Evolutionary conservation across 225 moss, liverwort and hornwort genomes (phyloP), one percentile per base, ranked within the genome.

Genomic region (Takakia lepidozioides): DNA sequence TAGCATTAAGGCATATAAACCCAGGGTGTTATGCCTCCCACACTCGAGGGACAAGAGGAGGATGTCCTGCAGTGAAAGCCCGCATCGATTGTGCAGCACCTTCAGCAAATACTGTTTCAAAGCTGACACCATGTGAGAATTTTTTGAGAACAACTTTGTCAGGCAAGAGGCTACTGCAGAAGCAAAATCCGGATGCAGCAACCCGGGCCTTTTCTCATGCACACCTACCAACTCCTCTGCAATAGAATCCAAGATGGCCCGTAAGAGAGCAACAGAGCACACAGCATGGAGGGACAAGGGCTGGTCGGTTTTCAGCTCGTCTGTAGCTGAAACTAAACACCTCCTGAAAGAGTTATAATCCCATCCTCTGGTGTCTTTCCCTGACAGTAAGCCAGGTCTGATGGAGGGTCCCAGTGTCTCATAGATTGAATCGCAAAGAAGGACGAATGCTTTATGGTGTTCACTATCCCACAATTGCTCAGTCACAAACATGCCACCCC

Each of bases 81-180:
- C 80, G 54, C 27, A 55, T 49, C 66, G 61, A 51, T 64, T 67
- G 61, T 75, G 80, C 21, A 80, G 60, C 36, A 75, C 75, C 38
- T 80, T 80, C 47, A 80, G 35, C 15, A 80, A 66, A 29, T 74
- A 80, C n/a, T 74, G 60, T 22, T 54, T 58, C 57, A 80, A 37
- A 32, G 72, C 69, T 52, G 25, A 30, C 46, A 69, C 55, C 19
- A 43, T 69, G 14, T 27, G 19, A 19, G 55, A 48, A 4, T 51
- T 17, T 40, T 57, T 45, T 18, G 43, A 52, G 18, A 77, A 36
- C n/a, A n/a, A n/a, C n/a, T n/a, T n/a, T n/a, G n/a, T n/a, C n/a
- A n/a, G n/a, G 23, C 7, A 19, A 17, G 37, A 27, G 22, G 58
- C 26, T 7, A 29, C 21, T 38, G 29, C 19, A 44, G 59, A 43